Evolutionary conservation across 768 basidiomycete genomes (phyloP).

Genomic region (Holtermannia corniformis): DNA sequence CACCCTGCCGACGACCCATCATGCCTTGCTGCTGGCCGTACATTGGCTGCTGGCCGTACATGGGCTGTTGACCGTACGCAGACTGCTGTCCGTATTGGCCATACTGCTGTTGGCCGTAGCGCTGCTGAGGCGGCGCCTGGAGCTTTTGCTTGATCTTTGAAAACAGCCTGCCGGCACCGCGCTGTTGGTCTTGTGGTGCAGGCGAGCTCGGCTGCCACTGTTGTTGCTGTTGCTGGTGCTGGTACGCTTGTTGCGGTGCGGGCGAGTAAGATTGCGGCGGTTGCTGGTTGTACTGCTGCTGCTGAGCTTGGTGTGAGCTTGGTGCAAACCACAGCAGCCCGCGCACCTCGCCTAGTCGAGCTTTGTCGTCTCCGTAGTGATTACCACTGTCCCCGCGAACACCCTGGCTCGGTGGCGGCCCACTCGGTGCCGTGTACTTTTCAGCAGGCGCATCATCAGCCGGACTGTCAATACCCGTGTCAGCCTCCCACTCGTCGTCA

Average conservation of each 20-base stretch:
- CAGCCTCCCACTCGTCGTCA: not conserved
- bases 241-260: not conserved
- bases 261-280: not conserved
- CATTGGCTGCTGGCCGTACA: conserved; percentile 5
- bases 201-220: not conserved
- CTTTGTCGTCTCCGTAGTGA: conserved; percentile 1
- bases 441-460: conserved; percentile 22
- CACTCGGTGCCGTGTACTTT: conserved; percentile 18
- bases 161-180: conserved; percentile 28
- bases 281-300: conserved; percentile 8
- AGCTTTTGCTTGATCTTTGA: conserved; percentile 18
- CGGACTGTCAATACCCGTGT: conserved; percentile 12
- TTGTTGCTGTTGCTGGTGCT: conserved; percentile 9
- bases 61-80: conserved; percentile 15
- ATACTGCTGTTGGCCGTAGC: conserved; percentile 16
- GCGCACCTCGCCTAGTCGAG: too few relatives aligned
- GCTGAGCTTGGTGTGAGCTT: conserved; percentile 1
- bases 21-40: not conserved
- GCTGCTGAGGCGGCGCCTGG: conserved; percentile 13
- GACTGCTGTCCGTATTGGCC: conserved; percentile 20
- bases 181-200: conserved; percentile 9
- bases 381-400: conserved; percentile 2
- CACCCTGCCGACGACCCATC: conserved; percentile 13
- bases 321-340: too few relatives aligned
- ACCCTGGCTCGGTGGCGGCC: conserved; percentile 15